A percentile compares a stretch with the other conserved stretches of the same genome.
These are phyloP conservation scores for Exophiala bonariae DNA, from an alignment of 2,329 filamentous ascomycete species.

Conservation along the genomic window DNA sequence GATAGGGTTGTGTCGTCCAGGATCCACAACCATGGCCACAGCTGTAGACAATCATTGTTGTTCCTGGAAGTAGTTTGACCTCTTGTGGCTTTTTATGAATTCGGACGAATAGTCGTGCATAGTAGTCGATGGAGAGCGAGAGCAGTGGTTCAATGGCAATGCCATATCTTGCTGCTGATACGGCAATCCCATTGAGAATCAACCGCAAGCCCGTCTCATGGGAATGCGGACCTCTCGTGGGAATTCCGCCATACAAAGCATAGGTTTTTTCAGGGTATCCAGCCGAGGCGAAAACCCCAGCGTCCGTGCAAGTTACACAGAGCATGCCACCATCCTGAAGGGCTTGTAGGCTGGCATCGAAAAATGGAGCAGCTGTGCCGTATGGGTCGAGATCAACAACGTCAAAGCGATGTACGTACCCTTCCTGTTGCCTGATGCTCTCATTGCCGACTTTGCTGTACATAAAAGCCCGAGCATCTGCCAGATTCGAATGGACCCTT, in stretches of 20 bases:
- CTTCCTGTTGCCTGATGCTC: slow-evolving; percentile 36
- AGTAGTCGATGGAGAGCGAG: slow-evolving; percentile 94
- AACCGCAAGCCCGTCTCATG: slow-evolving; percentile 89
- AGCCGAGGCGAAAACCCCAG: slow-evolving; percentile 89
- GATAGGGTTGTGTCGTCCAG: slow-evolving; percentile 79
- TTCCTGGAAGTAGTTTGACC: slow-evolving; percentile 87
- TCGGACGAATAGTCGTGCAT: slow-evolving; percentile 83
- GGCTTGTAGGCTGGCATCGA: slow-evolving; percentile 86
- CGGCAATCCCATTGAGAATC: slow-evolving; percentile 78
- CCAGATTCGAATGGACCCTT: slow-evolving; percentile 70
- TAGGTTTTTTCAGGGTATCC: slow-evolving; percentile 94
- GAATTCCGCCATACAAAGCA: slow-evolving; percentile 87
- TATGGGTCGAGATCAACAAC: slow-evolving; percentile 97
- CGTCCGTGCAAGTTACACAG: slow-evolving; percentile 95
- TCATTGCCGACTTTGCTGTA: slow-evolving; percentile 65
- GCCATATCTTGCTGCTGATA: slow-evolving; percentile 80
- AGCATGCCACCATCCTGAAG: slow-evolving; percentile 86
- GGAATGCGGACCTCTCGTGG: slow-evolving; percentile 78
- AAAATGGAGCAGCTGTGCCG: slow-evolving; percentile 86
- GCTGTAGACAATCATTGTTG: slow-evolving; percentile 89
- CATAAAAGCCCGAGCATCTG: slow-evolving; percentile 90
- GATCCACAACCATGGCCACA: slow-evolving; percentile 91
- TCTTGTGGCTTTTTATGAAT: slow-evolving; percentile 76
- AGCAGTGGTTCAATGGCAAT: slow-evolving; percentile 86
- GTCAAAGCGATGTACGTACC: slow-evolving; percentile 66